Percentiles rank a stretch among this genome's conserved stretches.
phyloP scores from a whole-genome alignment of 2,329 filamentous ascomycete genomes.

The Fusarium tjaetaba region DNA sequence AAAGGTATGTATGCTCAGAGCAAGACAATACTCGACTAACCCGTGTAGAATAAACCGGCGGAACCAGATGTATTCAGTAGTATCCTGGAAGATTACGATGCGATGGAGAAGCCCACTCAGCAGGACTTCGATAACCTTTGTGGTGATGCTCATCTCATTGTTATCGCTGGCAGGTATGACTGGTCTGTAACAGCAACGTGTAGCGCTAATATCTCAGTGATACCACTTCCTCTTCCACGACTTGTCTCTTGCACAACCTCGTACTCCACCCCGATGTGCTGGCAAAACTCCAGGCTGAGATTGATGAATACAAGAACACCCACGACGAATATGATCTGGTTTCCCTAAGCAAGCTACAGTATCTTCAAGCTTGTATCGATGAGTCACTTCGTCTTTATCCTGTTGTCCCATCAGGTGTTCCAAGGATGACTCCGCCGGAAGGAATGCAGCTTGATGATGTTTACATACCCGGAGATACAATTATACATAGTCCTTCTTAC shows the following conservation, averaged over 20 bases:
- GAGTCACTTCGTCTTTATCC: constrained; percentile 30
- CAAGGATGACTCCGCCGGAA: constrained; percentile 5
- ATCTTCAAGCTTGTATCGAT: constrained; percentile 33
- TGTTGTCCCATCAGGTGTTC: constrained; percentile 13
- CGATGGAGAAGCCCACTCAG: background rate
- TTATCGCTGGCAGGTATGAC: constrained; percentile 4
- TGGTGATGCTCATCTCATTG: background rate
- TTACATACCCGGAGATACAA: constrained; percentile 11
- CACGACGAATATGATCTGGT: background rate
- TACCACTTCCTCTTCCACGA: constrained; percentile 19
- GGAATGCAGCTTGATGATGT: constrained; percentile 1
- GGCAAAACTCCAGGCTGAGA: background rate
- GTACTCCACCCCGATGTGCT: background rate
- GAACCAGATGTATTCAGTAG: constrained; percentile 9
- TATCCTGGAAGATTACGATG: constrained; percentile 9
- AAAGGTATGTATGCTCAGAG: background rate
- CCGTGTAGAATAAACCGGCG: background rate
- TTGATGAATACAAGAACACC: constrained; percentile 5
- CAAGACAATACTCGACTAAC: background rate
- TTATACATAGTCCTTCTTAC: background rate
- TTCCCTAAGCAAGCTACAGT: background rate
- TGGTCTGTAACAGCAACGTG: background rate
- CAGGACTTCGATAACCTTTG: background rate
- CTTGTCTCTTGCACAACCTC: constrained; percentile 11
- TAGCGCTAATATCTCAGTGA: background rate